Evolutionary conservation across 2,329 filamentous ascomycete genomes (phyloP), one percentile per base, ranked within the genome.

Genomic region (Apiospora rasikravindrae): DNA sequence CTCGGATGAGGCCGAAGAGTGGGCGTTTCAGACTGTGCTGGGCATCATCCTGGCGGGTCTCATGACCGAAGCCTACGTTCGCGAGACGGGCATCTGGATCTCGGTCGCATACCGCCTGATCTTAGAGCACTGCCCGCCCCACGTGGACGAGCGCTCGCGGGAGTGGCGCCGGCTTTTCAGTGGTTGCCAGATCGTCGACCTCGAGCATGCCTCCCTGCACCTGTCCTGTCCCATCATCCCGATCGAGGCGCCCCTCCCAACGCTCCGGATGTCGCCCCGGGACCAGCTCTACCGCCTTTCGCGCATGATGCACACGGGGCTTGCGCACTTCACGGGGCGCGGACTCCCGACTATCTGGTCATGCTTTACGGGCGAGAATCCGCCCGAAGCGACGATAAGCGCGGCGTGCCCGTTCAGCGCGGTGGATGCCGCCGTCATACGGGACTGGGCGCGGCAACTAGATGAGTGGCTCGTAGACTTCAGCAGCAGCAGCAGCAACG

Each of bases 301-400:
- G 1, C 80, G 82, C 22, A 84, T 85, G 83, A 84, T 85, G 83
- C 82, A 85, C 69, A 83, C 80, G 0, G 83, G 84, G 0, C 73
- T 85, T 4, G 81, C 79, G 3, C 82, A 84, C 69, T 85, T 85
- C 70, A 83, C 83, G 1, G 83, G 83, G 0, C 77, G 83, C 10
- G 80, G 83, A 0, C 71, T 85, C 10, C 83, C 83, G 1, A 84
- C 83, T 0, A 84, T 85, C 57, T 85, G 83, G 83, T 83, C 82
- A 0, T 83, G 81, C 71, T 81, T 84, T 69, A 79, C 79, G 2
- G 76, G 76, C 26, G 74, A 74, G 22, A 71, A 75, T 0, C 70
- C 75, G 2, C 47, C 68, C 19, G 70, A 74, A 44, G 69, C 73
- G 3, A 72, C 75, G 10, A 73, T 75, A 7, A 73, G 72, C 10